Evolutionary conservation across 2,329 filamentous ascomycete genomes (phyloP).

Genomic region (Pseudocercospora musae): DNA sequence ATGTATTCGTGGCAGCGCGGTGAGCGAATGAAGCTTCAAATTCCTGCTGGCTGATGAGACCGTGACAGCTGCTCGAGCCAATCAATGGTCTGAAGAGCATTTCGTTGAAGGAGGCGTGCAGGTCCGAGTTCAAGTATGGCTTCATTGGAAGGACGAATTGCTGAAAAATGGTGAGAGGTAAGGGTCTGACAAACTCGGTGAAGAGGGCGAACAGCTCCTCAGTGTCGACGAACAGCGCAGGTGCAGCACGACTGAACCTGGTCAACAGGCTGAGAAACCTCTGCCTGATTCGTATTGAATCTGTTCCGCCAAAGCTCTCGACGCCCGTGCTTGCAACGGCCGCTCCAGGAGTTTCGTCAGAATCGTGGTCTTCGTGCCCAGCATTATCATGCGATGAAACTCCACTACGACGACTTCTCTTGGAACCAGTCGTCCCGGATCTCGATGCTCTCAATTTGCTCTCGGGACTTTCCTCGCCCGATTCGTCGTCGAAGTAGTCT

Average conservation of each 20-base stretch:
- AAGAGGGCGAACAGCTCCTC: slow-evolving; percentile 59
- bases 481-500: slow-evolving; percentile 36
- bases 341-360: slow-evolving; percentile 3
- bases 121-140: slow-evolving; percentile 33
- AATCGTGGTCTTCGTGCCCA: slow-evolving; percentile 6
- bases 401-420: slow-evolving; percentile 6
- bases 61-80: slow-evolving; percentile 41
- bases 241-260: slow-evolving; percentile 31
- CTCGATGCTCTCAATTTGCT: slow-evolving; percentile 13
- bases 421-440: slow-evolving; percentile 9
- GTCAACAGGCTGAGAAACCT: slow-evolving; percentile 58
- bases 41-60: slow-evolving; percentile 47
- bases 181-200: slow-evolving; percentile 55
- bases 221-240: slow-evolving; percentile 47
- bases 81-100: slow-evolving; percentile 51
- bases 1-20: slow-evolving; percentile 60
- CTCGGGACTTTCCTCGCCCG: slow-evolving; percentile 21
- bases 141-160: slow-evolving; percentile 51
- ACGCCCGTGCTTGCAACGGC: slow-evolving; percentile 2
- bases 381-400: background rate
- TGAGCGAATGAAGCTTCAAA: slow-evolving; percentile 63
- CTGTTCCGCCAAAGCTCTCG: slow-evolving; percentile 39
- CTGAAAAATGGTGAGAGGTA: slow-evolving; percentile 58
- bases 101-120: slow-evolving; percentile 53
- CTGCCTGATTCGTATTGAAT: slow-evolving; percentile 61